Evolutionary conservation across 805 yeast genomes (phyloP).

Genomic region (Debaryomyces hansenii): DNA sequence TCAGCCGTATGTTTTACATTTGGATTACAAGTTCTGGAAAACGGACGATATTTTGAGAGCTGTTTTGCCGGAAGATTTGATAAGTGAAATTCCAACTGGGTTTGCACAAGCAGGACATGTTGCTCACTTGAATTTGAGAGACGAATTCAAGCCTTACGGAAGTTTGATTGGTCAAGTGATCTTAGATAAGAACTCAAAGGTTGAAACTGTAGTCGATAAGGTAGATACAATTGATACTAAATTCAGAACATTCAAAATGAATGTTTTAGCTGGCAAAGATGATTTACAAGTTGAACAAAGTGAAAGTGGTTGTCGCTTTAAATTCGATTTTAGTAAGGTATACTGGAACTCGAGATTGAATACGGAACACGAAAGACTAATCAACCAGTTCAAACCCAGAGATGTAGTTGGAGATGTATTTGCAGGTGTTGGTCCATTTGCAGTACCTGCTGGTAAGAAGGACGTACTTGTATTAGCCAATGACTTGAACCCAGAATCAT

Average conservation of each 20-base stretch:
- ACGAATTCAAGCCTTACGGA: slow-evolving; percentile 82
- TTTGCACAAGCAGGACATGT: slow-evolving; percentile 93
- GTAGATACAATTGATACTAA: slow-evolving; percentile 82
- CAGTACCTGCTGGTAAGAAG: slow-evolving; percentile 91
- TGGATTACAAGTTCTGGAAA: slow-evolving; percentile 83
- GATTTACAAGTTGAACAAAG: slow-evolving; percentile 79
- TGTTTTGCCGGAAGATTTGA: slow-evolving; percentile 67
- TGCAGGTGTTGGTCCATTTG: slow-evolving; percentile 99
- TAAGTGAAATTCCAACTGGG: slow-evolving; percentile 82
- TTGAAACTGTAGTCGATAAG: slow-evolving; percentile 90
- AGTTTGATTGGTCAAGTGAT: slow-evolving; percentile 84
- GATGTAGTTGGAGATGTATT: slow-evolving; percentile 90
- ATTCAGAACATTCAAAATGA: slow-evolving; percentile 92
- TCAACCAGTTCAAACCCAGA: slow-evolving; percentile 57
- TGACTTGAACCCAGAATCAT: slow-evolving; percentile 89
- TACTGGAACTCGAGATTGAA: slow-evolving; percentile 97
- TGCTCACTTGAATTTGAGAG: slow-evolving; percentile 86
- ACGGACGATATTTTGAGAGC: slow-evolving; percentile 82
- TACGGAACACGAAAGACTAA: slow-evolving; percentile 87
- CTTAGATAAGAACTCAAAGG: slow-evolving; percentile 78
- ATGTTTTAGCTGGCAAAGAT: slow-evolving; percentile 82
- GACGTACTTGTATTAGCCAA: slow-evolving; percentile 81
- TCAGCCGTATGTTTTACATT: slow-evolving; percentile 50
- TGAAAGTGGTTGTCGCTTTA: slow-evolving; percentile 83
- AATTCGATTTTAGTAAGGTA: slow-evolving; percentile 87